Conservation (phyloP, 208 protist species). For the Acanthamoeba lenticulata region DNA sequence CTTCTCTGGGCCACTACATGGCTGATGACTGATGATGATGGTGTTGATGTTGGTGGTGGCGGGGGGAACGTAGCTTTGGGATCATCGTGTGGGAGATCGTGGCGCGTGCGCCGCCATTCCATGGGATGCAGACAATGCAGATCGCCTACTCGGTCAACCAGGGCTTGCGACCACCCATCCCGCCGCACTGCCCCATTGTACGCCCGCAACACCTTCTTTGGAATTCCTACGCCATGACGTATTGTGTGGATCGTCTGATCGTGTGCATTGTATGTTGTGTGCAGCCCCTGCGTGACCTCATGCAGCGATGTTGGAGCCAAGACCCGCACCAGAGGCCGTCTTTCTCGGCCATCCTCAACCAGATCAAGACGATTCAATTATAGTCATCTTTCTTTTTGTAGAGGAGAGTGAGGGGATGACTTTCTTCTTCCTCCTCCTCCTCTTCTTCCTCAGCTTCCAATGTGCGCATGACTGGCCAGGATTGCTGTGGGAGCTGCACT, state of each 20-base stretch:
- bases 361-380: background rate
- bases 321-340: background rate
- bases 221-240: background rate
- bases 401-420: too few species aligned
- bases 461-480: too few species aligned
- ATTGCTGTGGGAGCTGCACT: too few species aligned
- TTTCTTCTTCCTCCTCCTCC: too few species aligned
- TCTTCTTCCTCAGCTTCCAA: too few species aligned
- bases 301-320: constrained; percentile 40
- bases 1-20: too few species aligned
- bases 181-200: background rate
- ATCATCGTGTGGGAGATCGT: constrained; percentile 63
- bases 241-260: background rate
- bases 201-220: background rate
- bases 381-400: too few species aligned
- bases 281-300: background rate
- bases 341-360: constrained; percentile 30
- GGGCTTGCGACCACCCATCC: constrained; percentile 16
- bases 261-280: background rate
- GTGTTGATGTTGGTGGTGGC: too few species aligned
- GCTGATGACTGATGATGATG: too few species aligned
- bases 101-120: background rate
- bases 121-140: constrained; percentile 60
- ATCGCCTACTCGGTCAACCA: constrained; percentile 11
- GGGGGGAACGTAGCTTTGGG: background rate